phyloP scores from a whole-genome alignment of 1,284 basidiomycete species.

The Trichosporon coremiiforme region DNA sequence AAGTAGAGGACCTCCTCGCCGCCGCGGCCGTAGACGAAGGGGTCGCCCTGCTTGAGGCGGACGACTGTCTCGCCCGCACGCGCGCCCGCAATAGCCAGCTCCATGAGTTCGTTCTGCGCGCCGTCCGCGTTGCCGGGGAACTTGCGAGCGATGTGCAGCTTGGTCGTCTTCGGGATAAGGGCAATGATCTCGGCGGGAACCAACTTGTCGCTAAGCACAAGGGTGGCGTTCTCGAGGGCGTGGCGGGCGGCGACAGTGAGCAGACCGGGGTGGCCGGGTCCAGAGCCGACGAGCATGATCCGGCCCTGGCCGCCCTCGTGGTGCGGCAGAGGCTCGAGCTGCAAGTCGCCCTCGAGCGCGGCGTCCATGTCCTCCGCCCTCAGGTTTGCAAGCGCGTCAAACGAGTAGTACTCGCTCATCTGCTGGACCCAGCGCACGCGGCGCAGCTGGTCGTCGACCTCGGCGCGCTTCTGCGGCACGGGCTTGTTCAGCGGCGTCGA shows the following conservation, averaged over 20 bases:
- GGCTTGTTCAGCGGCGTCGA: conserved; percentile 74
- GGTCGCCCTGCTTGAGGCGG: conserved; percentile 95
- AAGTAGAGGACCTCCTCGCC: conserved; percentile 95
- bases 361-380: conserved; percentile 68
- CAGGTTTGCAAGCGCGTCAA: conserved; percentile 73
- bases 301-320: conserved; percentile 61
- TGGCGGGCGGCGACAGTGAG: conserved; percentile 84
- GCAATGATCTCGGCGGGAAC: conserved; percentile 85
- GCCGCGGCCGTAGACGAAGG: conserved; percentile 88
- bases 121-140: conserved; percentile 97
- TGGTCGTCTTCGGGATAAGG: conserved; percentile 69
- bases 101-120: conserved; percentile 92
- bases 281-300: conserved; percentile 88
- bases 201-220: conserved; percentile 95
- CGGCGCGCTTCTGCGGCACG: conserved; percentile 63
- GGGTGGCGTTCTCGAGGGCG: conserved; percentile 75
- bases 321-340: conserved; percentile 33
- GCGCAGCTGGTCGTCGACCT: conserved; percentile 55
- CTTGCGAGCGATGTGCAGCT: conserved; percentile 81
- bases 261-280: conserved; percentile 89
- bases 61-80: conserved; percentile 80
- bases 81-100: conserved; percentile 80
- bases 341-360: conserved; percentile 57
- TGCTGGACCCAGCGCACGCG: conserved; percentile 87
- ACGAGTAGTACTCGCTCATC: conserved; percentile 91